Evolutionary conservation across 495 filamentous ascomycete species (phyloP).

Genomic region (Diplogelasinospora grovesii): DNA sequence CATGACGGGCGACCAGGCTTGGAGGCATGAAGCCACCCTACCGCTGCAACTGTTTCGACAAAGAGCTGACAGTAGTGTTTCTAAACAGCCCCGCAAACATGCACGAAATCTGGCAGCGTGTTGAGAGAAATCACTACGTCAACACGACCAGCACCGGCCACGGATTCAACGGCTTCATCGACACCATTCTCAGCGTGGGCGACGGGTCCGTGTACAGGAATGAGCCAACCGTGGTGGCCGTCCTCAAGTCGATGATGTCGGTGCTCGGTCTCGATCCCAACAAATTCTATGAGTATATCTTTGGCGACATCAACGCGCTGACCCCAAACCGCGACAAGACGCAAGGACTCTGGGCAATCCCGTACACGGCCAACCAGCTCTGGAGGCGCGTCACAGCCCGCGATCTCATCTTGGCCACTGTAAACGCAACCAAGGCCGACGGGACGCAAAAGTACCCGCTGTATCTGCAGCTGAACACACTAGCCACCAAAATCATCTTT

Average conservation of each 20-base stretch:
- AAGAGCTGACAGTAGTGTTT: neutral
- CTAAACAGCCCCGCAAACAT: slow-evolving; percentile 29
- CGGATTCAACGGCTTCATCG: slow-evolving; percentile 52
- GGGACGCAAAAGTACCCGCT: slow-evolving; percentile 47
- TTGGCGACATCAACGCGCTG: slow-evolving; percentile 45
- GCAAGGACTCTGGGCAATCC: slow-evolving; percentile 29
- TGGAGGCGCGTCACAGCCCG: slow-evolving; percentile 28
- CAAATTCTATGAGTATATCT: slow-evolving; percentile 15
- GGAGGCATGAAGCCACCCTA: slow-evolving; percentile 19
- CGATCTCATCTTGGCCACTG: slow-evolving; percentile 40
- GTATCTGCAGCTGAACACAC: slow-evolving; percentile 47
- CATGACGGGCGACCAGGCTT: slow-evolving; percentile 39
- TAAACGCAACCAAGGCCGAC: slow-evolving; percentile 41
- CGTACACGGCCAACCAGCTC: slow-evolving; percentile 26
- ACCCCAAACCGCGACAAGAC: slow-evolving; percentile 18
- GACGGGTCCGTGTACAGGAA: slow-evolving; percentile 33
- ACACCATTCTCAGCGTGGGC: slow-evolving; percentile 22
- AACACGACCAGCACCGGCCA: slow-evolving; percentile 38
- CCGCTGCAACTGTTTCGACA: neutral
- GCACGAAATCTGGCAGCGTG: slow-evolving; percentile 36
- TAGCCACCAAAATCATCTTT: slow-evolving; percentile 54
- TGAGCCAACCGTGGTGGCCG: slow-evolving; percentile 25
- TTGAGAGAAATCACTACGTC: slow-evolving; percentile 51
- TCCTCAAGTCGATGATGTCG: slow-evolving; percentile 28
- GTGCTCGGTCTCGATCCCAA: slow-evolving; percentile 11